A percentile compares a stretch with the other conserved stretches of the same genome.
Evolutionary conservation across 805 yeast genomes (phyloP).

Genomic region (Starmera pachycereana): DNA sequence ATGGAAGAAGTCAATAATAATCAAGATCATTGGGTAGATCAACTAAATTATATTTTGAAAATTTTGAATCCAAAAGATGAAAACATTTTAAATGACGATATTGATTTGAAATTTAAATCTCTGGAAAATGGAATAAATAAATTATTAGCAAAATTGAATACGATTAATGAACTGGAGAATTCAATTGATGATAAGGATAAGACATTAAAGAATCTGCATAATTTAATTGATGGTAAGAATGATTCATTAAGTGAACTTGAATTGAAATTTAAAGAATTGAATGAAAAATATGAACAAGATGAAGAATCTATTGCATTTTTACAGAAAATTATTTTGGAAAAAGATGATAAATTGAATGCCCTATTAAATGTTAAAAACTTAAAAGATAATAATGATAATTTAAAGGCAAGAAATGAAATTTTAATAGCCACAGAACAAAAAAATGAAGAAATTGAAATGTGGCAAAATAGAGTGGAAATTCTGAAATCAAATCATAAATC

Average conservation of each 20-base stretch:
- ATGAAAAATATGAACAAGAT: constrained; percentile 1
- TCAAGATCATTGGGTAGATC: constrained; percentile 5
- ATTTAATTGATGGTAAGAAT: constrained; percentile 4
- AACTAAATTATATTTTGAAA: constrained; percentile 4
- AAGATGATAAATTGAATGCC: no score
- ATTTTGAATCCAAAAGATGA: constrained; percentile 9
- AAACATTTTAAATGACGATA: no score
- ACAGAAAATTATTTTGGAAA: no score
- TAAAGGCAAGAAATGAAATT: no score
- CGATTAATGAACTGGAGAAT: no score
- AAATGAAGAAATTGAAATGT: constrained; percentile 8
- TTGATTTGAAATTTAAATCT: background rate
- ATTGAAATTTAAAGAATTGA: constrained; percentile 6
- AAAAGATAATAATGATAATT: no score
- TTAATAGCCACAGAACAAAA: no score
- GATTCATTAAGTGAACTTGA: constrained; percentile 9
- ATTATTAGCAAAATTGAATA: no score
- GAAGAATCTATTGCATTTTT: background rate
- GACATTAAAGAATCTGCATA: no score
- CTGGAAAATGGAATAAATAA: constrained; percentile 1
- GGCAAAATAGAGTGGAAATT: constrained; percentile 13
- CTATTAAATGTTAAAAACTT: no score
- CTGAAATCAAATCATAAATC: constrained; percentile 13
- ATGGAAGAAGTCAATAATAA: background rate
- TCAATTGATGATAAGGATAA: no score